phyloP scores from a whole-genome alignment of 2,329 filamentous ascomycete genomes.

The Hymenoscyphus albidus region DNA sequence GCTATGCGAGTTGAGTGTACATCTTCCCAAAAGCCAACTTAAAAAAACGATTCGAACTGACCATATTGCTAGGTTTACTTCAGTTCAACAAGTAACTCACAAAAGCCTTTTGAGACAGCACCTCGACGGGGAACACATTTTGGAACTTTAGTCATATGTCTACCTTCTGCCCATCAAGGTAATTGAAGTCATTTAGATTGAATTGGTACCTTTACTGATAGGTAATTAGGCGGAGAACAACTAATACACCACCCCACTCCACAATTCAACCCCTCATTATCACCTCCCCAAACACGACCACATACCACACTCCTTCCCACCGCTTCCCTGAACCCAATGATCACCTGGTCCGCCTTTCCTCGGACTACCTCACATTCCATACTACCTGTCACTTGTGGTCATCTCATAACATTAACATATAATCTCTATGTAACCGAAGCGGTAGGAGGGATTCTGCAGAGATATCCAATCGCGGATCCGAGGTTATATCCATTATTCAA shows the following conservation, averaged over 20 bases:
- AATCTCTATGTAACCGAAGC: constrained; percentile 47
- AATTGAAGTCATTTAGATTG: neutral
- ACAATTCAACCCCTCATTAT: constrained; percentile 11
- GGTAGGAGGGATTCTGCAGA: constrained; percentile 26
- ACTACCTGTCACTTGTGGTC: constrained; percentile 45
- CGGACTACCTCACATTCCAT: constrained; percentile 52
- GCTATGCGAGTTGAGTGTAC: constrained; percentile 54
- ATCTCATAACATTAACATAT: constrained; percentile 57
- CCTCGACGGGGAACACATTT: constrained; percentile 47
- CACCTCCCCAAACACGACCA: constrained; percentile 8
- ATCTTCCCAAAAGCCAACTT: constrained; percentile 39
- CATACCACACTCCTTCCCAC: constrained; percentile 12
- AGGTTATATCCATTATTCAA: constrained; percentile 37
- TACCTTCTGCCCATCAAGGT: constrained; percentile 34
- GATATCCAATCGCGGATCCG: constrained; percentile 32
- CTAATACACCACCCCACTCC: constrained; percentile 12
- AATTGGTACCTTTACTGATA: neutral
- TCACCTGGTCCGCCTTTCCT: constrained; percentile 51
- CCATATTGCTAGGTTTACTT: constrained; percentile 44
- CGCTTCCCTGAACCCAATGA: constrained; percentile 14
- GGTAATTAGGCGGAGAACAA: constrained; percentile 23
- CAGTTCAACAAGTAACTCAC: constrained; percentile 48
- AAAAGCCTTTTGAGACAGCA: constrained; percentile 51
- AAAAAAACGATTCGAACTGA: constrained; percentile 22
- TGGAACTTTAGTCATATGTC: constrained; percentile 51